Evolutionary conservation across 345 rosid species (phyloP), one percentile per base, ranked within the genome.

Genomic region (Turnera subulata): DNA sequence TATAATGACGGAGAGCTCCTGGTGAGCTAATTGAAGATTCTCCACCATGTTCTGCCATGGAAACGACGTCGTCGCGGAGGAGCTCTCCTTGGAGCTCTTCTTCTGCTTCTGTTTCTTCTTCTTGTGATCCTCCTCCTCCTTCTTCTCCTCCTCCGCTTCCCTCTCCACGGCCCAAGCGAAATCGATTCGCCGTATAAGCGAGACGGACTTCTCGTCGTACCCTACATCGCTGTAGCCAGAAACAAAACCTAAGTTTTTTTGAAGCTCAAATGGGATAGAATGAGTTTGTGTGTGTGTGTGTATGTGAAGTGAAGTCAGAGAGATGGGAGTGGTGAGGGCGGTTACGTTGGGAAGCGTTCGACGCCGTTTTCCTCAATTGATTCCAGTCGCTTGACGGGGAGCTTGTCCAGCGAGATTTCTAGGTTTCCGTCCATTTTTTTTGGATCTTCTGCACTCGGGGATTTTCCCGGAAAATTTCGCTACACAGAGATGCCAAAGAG

Each of bases 81-180:
- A 21, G 68, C 77, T 76, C 63, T 84, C 93, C 47, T 82, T 89
- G 1, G 76, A 66, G 53, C 76, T 77, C 73, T 81, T 84, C 80
- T 81, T 82, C 76, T 76, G 66, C 77, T 77, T 80, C 80, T 80
- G 76, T 64, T 58, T 76, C 70, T 73, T 74, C 56, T 65, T 73
- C 62, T 50, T 48, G 19, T 39, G 43, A 49, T 45, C 54, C 18
- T 66, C 50, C 32, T 80, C 85, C 5, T 80, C 87, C 50, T 89
- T 83, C 50, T 78, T 83, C 75, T 89, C 93, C 59, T 66, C 50
- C 32, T 80, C 85, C 5, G 80, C 87, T 52, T 89, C 84, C 50
- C 78, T 83, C 75, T 89, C 93, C 59, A 89, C 67, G 1, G 96
- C 98, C 98, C 95, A 89, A 1, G 87, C 98, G 45, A 92, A 92